Base-by-base conservation (phyloP, 2,329 filamentous ascomycete species). In the Cladosporium cucumerinum region DNA sequence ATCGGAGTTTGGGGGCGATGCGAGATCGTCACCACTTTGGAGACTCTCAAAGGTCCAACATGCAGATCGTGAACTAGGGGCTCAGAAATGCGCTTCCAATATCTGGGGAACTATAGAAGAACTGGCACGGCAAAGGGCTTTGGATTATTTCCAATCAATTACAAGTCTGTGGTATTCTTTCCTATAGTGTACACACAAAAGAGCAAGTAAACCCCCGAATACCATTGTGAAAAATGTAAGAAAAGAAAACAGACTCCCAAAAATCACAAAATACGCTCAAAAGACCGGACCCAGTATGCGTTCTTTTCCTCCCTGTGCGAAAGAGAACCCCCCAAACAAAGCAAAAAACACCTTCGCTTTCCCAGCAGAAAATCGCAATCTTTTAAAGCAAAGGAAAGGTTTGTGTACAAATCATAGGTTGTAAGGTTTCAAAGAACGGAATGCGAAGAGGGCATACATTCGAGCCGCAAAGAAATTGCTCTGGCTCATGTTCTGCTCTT, bases 371-470 rank as follows among this genome's bases (percentile, higher is more conserved):
- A 54, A 3, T 30, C 25, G 51, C 16, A 54, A 28, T 54, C 23
- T 54, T 11, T 54, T 18, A 26, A 52, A 43, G 32, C 21, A 55
- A 39, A 39, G 32, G 16, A 25, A 57, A 57, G 30, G 32, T 18
- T 57, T 57, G 30, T 57, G 54, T 57, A 57, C 54, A 57, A n/a
- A 21, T 32, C 30, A 39, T 57, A 39, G 54, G 54, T n/a, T n/a
- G n/a, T n/a, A n/a, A n/a, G n/a, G n/a, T n/a, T n/a, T n/a, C n/a
- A n/a, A n/a, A n/a, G n/a, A 46, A 21, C n/a, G n/a, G 54, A 32
- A 34, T 34, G n/a, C 5, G 5, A 21, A 25, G 23, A 36, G 26
- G 23, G 8, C 48, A 25, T 30, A 30, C 5, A 8, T 54, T 14
- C 21, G 7, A 23, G 8, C 16, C 16, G 12, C 34, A 39, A 5